phyloP scores from a whole-genome alignment of 495 filamentous ascomycete species.

The Lasiosphaeriaceae sp. region DNA sequence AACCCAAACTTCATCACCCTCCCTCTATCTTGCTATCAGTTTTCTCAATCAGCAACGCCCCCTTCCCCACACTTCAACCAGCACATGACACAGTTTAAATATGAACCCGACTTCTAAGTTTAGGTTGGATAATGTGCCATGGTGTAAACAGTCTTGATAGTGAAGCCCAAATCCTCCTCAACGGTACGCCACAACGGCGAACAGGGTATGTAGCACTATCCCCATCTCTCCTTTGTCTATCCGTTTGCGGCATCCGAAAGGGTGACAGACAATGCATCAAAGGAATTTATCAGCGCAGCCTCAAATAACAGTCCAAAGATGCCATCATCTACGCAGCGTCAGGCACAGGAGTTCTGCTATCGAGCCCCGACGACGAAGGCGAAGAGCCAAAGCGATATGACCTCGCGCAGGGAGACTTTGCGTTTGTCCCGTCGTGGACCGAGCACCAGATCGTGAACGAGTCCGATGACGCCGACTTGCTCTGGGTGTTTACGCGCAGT shows the following conservation, averaged over 20 bases:
- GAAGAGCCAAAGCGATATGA: slow-evolving; percentile 45
- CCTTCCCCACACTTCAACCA: not conserved
- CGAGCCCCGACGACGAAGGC: slow-evolving; percentile 37
- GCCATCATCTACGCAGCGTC: slow-evolving; percentile 44
- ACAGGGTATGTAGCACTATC: slow-evolving; percentile 34
- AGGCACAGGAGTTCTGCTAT: slow-evolving; percentile 38
- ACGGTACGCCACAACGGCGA: slow-evolving; percentile 45
- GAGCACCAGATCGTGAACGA: slow-evolving; percentile 69
- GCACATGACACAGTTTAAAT: not conserved
- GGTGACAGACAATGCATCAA: no score
- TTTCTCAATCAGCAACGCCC: not conserved
- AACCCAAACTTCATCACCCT: no score
- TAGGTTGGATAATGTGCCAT: not conserved
- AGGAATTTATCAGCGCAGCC: no score
- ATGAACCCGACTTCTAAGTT: not conserved
- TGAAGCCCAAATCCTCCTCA: slow-evolving; percentile 38
- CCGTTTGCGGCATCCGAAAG: slow-evolving; percentile 6
- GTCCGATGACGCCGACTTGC: slow-evolving; percentile 48
- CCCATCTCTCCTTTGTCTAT: not conserved
- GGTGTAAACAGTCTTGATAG: slow-evolving; percentile 36
- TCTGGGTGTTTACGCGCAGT: slow-evolving; percentile 58
- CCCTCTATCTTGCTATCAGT: no score
- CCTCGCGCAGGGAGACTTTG: slow-evolving; percentile 59
- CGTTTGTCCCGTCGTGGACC: slow-evolving; percentile 58
- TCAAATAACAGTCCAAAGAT: slow-evolving; percentile 25